phyloP scores from a whole-genome alignment of 2,329 filamentous ascomycete species.

The Didymella lethalis region DNA sequence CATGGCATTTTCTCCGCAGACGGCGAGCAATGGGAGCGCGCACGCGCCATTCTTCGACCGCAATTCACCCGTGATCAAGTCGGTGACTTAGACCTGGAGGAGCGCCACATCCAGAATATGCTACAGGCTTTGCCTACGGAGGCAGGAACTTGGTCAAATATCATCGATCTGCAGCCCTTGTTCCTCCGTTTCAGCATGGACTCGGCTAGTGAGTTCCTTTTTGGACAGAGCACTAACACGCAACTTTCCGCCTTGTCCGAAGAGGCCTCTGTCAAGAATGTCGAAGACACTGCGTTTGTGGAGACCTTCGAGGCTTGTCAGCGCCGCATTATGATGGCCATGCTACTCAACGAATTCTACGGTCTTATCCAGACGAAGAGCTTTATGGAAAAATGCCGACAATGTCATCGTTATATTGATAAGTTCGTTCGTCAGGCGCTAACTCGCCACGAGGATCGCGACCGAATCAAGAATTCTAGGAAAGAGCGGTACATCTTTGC shows the following conservation, averaged over 20 bases:
- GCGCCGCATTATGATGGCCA: background rate
- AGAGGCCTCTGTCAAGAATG: background rate
- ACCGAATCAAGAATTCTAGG: background rate
- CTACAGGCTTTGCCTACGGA: conserved; percentile 5
- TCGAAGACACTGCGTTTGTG: conserved; percentile 5
- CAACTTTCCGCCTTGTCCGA: conserved; percentile 5
- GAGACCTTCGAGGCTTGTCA: conserved; percentile 6
- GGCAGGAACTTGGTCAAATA: background rate
- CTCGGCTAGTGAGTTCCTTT: conserved; percentile 43
- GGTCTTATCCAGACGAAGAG: background rate
- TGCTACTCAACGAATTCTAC: conserved; percentile 8
- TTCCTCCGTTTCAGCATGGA: conserved; percentile 50
- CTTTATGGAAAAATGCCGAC: conserved; percentile 4
- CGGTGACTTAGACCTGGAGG: conserved; percentile 49
- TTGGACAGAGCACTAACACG: conserved; percentile 34
- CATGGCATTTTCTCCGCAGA: conserved; percentile 39
- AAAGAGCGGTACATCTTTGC: conserved; percentile 11
- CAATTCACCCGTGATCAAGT: conserved; percentile 49
- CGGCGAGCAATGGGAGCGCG: conserved; percentile 49
- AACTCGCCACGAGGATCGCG: conserved; percentile 12
- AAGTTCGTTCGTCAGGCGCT: conserved; percentile 43
- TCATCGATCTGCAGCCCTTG: conserved; percentile 38
- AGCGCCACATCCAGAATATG: conserved; percentile 41
- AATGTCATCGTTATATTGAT: conserved; percentile 5
- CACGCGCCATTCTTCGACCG: conserved; percentile 47